Percentiles rank a stretch among this genome's conserved stretches.
phyloP scores from a whole-genome alignment of 352 stramenopile genomes.

The Blastocystis sp. region DNA sequence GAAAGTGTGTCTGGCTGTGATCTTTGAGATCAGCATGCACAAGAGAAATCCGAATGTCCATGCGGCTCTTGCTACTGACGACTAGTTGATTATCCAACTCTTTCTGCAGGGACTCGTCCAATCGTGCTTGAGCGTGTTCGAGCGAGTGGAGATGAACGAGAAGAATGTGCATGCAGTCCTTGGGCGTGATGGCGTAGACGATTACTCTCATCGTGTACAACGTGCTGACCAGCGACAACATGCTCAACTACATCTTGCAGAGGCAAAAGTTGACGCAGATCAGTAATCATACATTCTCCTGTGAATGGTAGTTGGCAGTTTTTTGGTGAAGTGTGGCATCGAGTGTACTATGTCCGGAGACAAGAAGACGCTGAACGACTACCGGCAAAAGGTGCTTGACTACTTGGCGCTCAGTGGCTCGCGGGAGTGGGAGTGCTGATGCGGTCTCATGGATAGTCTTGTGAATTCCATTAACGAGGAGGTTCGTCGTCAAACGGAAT shows the following conservation, averaged over 20 bases:
- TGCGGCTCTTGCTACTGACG: not conserved
- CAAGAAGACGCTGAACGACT: not conserved
- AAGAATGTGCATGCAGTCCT: constrained; percentile 1
- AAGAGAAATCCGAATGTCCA: constrained; percentile 13
- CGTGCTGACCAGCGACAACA: constrained; percentile 4
- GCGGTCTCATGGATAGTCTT: not conserved
- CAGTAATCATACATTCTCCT: not conserved
- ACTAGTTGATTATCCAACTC: constrained; percentile 17
- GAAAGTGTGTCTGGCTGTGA: constrained; percentile 43
- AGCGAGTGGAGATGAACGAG: constrained; percentile 41
- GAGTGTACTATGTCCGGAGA: not conserved
- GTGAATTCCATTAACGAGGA: not conserved
- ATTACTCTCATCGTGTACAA: constrained; percentile 60
- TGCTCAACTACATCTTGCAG: not conserved
- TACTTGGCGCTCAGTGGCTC: not conserved
- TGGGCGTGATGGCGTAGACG: not conserved
- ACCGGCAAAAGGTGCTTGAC: not conserved
- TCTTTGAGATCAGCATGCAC: constrained; percentile 28
- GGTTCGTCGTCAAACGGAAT: not conserved
- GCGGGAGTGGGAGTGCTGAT: not conserved
- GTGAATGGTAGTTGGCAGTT: not conserved
- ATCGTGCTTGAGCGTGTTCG: constrained; percentile 29
- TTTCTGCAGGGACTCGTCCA: constrained; percentile 1
- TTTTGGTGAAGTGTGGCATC: not conserved
- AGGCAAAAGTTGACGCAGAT: not conserved